Percentiles rank a stretch among this genome's conserved stretches.
Evolutionary conservation across 805 yeast species (phyloP).

Genomic region (Starmerella scarabaei): DNA sequence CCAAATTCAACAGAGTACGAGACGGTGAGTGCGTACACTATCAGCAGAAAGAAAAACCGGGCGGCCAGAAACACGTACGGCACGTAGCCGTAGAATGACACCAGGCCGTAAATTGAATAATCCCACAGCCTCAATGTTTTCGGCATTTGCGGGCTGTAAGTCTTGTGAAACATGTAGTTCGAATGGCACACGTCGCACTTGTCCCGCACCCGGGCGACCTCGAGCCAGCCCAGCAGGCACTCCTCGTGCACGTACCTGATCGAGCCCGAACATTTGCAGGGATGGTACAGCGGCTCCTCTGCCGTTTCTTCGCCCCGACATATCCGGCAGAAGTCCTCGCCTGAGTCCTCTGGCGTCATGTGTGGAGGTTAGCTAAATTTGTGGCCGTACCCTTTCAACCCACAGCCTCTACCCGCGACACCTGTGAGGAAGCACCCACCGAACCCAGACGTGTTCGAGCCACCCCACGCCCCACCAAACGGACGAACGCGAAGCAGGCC

Average conservation of each 20-base stretch:
- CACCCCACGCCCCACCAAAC: no score
- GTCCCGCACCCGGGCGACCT: conserved; percentile 47
- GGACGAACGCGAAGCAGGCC: no score
- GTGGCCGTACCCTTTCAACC: no score
- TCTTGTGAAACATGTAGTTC: conserved; percentile 53
- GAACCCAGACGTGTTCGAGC: no score
- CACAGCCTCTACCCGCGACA: no score
- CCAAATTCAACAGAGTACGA: not conserved
- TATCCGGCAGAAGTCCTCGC: conserved; percentile 64
- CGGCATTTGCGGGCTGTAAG: conserved; percentile 56
- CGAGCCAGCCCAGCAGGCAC: conserved; percentile 80
- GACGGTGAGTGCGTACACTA: not conserved
- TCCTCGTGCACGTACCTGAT: conserved; percentile 89
- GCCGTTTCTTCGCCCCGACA: conserved; percentile 83
- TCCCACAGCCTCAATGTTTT: conserved; percentile 42
- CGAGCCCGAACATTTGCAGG: conserved; percentile 89
- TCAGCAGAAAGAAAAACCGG: not conserved
- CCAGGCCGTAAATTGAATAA: conserved; percentile 5
- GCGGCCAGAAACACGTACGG: not conserved
- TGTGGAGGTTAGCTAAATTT: conserved; percentile 2
- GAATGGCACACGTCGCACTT: conserved; percentile 83
- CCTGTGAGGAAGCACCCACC: no score
- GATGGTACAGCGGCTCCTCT: conserved; percentile 71
- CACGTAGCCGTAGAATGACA: not conserved
- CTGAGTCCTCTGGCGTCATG: no score